phyloP scores from a whole-genome alignment of 2,329 filamentous ascomycete genomes.

The Macrophomina tecta region DNA sequence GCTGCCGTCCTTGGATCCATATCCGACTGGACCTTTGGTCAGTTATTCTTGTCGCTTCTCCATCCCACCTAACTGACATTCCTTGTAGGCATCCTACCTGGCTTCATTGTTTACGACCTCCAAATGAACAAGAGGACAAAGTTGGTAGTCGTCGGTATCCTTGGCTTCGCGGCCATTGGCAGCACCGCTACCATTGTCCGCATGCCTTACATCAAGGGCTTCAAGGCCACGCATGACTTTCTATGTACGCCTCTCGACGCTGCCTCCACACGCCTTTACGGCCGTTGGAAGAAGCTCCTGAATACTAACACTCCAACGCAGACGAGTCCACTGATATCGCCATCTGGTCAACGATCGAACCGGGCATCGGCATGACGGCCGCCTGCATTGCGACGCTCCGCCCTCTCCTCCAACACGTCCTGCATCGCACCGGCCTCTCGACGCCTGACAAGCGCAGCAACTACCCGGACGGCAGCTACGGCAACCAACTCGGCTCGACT shows the following conservation, averaged over 20 bases:
- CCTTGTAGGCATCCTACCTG: slow-evolving; percentile 39
- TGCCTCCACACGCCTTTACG: background rate
- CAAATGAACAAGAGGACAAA: slow-evolving; percentile 62
- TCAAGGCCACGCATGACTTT: slow-evolving; percentile 49
- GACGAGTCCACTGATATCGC: slow-evolving; percentile 26
- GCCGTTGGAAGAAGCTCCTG: background rate
- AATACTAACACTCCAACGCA: background rate
- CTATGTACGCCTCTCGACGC: slow-evolving; percentile 38
- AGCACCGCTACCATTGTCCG: slow-evolving; percentile 59
- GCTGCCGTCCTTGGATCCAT: slow-evolving; percentile 39
- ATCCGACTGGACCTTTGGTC: slow-evolving; percentile 40
- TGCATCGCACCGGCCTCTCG: slow-evolving; percentile 35
- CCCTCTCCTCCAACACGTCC: slow-evolving; percentile 50
- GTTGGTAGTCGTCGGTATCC: slow-evolving; percentile 57
- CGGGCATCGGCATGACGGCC: slow-evolving; percentile 50
- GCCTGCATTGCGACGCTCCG: slow-evolving; percentile 57
- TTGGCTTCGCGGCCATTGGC: slow-evolving; percentile 58
- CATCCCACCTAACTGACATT: background rate
- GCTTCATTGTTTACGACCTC: slow-evolving; percentile 61
- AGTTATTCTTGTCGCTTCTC: background rate
- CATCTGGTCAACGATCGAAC: slow-evolving; percentile 40
- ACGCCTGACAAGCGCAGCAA: slow-evolving; percentile 29
- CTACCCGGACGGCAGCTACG: slow-evolving; percentile 4
- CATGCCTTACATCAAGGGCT: slow-evolving; percentile 49
- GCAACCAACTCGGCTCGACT: slow-evolving; percentile 3